Evolutionary conservation across 179 eudicot species (phyloP).

Genomic region (Amaranthus tricolor): DNA sequence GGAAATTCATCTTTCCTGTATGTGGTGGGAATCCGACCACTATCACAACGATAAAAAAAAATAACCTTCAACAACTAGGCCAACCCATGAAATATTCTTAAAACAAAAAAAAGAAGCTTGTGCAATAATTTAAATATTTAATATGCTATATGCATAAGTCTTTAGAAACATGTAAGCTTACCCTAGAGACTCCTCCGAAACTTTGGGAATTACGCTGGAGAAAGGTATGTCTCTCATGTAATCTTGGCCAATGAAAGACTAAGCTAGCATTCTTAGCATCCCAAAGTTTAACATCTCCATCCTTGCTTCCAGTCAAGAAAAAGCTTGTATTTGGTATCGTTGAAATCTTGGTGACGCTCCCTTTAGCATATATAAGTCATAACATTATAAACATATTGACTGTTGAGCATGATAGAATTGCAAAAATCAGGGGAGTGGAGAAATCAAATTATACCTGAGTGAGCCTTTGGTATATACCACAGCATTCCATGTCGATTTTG

Average conservation of each 20-base stretch:
- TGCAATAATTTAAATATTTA: too few relatives aligned
- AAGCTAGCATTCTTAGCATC: constrained; percentile 80
- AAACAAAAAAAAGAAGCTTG: too few relatives aligned
- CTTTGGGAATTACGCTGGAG: constrained; percentile 79
- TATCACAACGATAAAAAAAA: too few relatives aligned
- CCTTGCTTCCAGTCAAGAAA: constrained; percentile 97
- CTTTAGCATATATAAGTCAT: constrained; percentile 35
- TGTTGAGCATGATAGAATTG: constrained; percentile 14
- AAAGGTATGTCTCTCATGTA: constrained; percentile 89
- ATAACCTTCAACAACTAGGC: too few relatives aligned
- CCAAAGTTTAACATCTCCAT: constrained; percentile 98
- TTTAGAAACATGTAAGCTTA: constrained; percentile 26
- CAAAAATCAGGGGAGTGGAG: not conserved
- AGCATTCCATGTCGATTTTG: constrained; percentile 94
- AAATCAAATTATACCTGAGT: constrained; percentile 56
- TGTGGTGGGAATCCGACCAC: too few relatives aligned
- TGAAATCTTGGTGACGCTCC: constrained; percentile 78
- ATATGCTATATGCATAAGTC: not conserved
- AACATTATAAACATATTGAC: constrained; percentile 8
- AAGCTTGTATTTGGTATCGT: constrained; percentile 85
- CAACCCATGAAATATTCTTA: too few relatives aligned
- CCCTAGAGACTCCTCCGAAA: constrained; percentile 86
- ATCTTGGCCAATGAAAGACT: constrained; percentile 82
- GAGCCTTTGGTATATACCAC: constrained; percentile 99
- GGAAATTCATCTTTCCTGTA: too few relatives aligned